Base-by-base conservation (phyloP, 208 protist species). In the Crithidia expoeki region DNA sequence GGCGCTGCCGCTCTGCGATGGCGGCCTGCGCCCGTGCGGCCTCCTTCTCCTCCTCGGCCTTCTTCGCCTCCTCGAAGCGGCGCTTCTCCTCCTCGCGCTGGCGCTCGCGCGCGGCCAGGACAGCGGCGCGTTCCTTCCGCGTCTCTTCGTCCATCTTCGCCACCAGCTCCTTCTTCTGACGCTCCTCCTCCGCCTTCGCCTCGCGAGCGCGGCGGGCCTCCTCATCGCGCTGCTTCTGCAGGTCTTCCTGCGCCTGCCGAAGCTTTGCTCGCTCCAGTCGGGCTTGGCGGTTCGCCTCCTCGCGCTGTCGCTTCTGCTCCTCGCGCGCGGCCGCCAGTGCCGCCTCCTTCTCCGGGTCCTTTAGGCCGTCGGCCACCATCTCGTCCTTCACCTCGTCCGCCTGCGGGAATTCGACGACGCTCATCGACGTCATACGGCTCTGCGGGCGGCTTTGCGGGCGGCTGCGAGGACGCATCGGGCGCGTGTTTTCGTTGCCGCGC, bases 331-430 rank as follows among this genome's bases (percentile, higher is more conserved):
- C 73, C 36, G 55, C 56, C 38, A 67, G 47, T 16, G 19, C 38
- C 12, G 66, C 64, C 23, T 74, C 68, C 61, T 72, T 74, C 61
- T 68, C 64, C 2, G 78, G 51, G 59, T 74, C 44, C 19, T 51
- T 55, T 10, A 80, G 62, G 7, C 49, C 69, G 36, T 59, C 76
- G 19, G 60, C 32, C n/a, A 76, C 79, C 60, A 83, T 59, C 36
- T 85, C 80, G 25, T 85, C 83, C 36, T 79, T 74, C 33, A 94
- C 38, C 67, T 94, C 86, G 25, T 90, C 74, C 25, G 76, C 89
- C 57, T 76, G 64, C 4, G 89, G 89, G 58, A 94, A 81, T 46
- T 86, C 83, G 11, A 90, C 67, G 34, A 84, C 69, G 44, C 77
- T 79, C 55, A 92, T 86, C 57, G 77, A 85, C 19, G 85, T 64